Conservation (phyloP, 345 rosid genomes). For the Aquilaria malaccensis region DNA sequence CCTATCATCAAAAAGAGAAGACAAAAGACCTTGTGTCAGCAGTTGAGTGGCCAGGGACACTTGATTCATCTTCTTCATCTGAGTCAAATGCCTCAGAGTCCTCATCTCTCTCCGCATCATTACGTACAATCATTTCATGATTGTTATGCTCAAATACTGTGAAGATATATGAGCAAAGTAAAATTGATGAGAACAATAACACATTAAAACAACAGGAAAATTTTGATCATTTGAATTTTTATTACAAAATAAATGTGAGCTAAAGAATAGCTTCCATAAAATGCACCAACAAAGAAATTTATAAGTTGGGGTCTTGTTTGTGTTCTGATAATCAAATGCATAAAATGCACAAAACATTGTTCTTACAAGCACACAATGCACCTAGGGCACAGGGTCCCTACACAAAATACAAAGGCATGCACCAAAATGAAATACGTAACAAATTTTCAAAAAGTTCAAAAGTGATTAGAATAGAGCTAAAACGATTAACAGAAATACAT, state of each 20-base stretch:
- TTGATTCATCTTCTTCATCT: conserved; percentile 37
- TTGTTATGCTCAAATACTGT: conserved; percentile 30
- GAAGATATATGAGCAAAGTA: conserved; percentile 12
- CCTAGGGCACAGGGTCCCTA: no score
- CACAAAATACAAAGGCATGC: no score
- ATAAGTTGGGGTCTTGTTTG: not conserved
- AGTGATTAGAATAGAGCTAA: no score
- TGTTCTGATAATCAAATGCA: not conserved
- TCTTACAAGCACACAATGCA: no score
- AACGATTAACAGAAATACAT: no score
- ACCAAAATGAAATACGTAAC: no score
- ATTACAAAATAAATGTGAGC: not conserved
- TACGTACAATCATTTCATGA: conserved; percentile 24
- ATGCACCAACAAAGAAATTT: not conserved
- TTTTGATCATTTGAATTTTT: not conserved
- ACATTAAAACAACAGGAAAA: not conserved
- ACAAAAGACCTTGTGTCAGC: conserved; percentile 34
- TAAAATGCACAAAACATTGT: not conserved
- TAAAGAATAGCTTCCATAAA: not conserved
- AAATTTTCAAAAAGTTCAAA: no score
- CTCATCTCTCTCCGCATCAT: conserved; percentile 33
- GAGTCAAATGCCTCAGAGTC: conserved; percentile 30
- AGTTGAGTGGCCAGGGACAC: conserved; percentile 20
- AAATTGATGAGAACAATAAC: conserved; percentile 4
- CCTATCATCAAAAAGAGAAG: no score